phyloP scores from a whole-genome alignment of 805 yeast genomes.

The Lipomyces kockii region DNA sequence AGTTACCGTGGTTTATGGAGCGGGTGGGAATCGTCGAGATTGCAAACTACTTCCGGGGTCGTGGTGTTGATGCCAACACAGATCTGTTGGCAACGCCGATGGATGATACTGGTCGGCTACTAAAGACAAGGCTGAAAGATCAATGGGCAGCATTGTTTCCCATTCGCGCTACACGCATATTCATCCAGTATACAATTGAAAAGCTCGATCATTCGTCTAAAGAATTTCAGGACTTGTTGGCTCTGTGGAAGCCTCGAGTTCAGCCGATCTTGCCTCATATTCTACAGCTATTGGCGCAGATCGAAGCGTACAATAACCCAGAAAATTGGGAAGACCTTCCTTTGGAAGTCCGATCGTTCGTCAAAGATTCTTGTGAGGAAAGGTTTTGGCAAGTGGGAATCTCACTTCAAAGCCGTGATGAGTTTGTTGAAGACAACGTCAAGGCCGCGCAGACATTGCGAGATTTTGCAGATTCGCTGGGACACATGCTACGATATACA shows the following conservation, averaged over 20 bases:
- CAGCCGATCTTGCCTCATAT: slow-evolving; percentile 91
- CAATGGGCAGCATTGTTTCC: slow-evolving; percentile 96
- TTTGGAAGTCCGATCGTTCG: slow-evolving; percentile 86
- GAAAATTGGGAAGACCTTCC: slow-evolving; percentile 89
- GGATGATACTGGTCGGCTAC: slow-evolving; percentile 83
- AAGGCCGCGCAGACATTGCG: slow-evolving; percentile 91
- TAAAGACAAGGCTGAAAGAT: slow-evolving; percentile 79
- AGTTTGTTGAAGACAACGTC: slow-evolving; percentile 90
- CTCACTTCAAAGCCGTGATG: slow-evolving; percentile 89
- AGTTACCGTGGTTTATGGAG: slow-evolving; percentile 98
- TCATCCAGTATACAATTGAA: slow-evolving; percentile 94
- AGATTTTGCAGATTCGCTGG: slow-evolving; percentile 97
- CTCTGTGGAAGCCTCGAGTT: slow-evolving; percentile 90
- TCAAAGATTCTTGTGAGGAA: slow-evolving; percentile 85
- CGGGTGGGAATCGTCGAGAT: slow-evolving; percentile 92
- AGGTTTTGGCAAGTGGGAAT: slow-evolving; percentile 99
- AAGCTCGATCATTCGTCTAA: slow-evolving; percentile 78
- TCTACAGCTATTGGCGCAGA: slow-evolving; percentile 81
- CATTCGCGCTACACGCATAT: slow-evolving; percentile 90
- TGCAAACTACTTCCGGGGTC: slow-evolving; percentile 82
- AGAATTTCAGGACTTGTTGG: slow-evolving; percentile 70
- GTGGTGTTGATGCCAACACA: slow-evolving; percentile 79
- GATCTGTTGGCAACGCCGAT: slow-evolving; percentile 76
- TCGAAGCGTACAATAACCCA: slow-evolving; percentile 93
- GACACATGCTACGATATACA: slow-evolving; percentile 92